Conservation (phyloP, 2,329 filamentous ascomycete species). For the Xylaria polymorpha region DNA sequence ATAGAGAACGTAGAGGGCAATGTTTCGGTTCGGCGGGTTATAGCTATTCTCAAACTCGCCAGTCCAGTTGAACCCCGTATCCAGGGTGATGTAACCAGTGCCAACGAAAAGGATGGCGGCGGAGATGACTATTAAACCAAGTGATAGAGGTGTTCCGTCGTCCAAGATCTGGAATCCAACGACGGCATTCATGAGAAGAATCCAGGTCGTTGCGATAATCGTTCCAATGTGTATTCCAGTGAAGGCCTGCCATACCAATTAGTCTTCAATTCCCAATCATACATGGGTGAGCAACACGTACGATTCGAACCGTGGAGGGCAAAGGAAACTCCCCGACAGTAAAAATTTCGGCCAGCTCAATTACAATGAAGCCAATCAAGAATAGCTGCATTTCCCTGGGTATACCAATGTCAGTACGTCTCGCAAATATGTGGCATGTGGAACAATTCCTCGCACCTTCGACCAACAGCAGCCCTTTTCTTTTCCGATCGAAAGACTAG, state of each 20-base stretch:
- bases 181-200: constrained; percentile 89
- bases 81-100: constrained; percentile 94
- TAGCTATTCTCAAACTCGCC: constrained; percentile 76
- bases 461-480: constrained; percentile 92
- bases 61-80: constrained; percentile 90
- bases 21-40: constrained; percentile 72
- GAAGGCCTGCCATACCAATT: constrained; percentile 71
- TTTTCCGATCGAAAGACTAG: constrained; percentile 84
- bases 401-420: constrained; percentile 37
- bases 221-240: constrained; percentile 90
- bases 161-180: constrained; percentile 95
- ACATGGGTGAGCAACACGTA: constrained; percentile 58
- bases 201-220: constrained; percentile 89
- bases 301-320: constrained; percentile 74
- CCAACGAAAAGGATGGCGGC: constrained; percentile 81
- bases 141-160: constrained; percentile 87
- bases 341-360: constrained; percentile 96
- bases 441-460: constrained; percentile 70
- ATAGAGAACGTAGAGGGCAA: constrained; percentile 93
- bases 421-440: not conserved
- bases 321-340: constrained; percentile 91
- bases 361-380: constrained; percentile 83
- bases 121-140: constrained; percentile 79
- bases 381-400: constrained; percentile 95
- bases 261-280: constrained; percentile 26